These are phyloP conservation scores for Triticum monococcum DNA, from an alignment of 176 grass and related monocot species.

Conservation along the genomic window DNA sequence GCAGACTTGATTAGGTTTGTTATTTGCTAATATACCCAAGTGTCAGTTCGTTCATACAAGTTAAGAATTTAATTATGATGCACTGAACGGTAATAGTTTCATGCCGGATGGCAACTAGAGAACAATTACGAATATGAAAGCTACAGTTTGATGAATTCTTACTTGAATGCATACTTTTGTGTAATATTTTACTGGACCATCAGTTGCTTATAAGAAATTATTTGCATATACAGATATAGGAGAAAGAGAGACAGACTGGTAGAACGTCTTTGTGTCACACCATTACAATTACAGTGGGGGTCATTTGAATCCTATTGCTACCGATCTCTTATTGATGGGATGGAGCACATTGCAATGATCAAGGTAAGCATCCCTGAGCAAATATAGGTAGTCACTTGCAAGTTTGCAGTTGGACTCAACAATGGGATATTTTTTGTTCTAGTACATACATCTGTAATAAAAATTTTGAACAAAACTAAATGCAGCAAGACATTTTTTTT, in stretches of 20 bases:
- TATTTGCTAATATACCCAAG: slow-evolving; percentile 22
- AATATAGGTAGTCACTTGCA: slow-evolving; percentile 1
- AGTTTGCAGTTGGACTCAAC: neutral
- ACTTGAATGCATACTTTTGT: slow-evolving; percentile 12
- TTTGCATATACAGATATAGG: slow-evolving; percentile 67
- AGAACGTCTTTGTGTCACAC: slow-evolving; percentile 77
- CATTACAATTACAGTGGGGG: slow-evolving; percentile 77
- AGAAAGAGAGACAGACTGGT: slow-evolving; percentile 97
- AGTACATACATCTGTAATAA: neutral
- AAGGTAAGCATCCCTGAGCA: slow-evolving; percentile 55
- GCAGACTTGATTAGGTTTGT: slow-evolving; percentile 83
- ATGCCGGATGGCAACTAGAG: neutral
- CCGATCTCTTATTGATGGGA: slow-evolving; percentile 85
- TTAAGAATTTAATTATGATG: slow-evolving; percentile 5
- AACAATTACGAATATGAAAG: neutral
- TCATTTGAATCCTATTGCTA: slow-evolving; percentile 74
- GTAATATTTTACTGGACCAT: neutral
- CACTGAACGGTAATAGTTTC: neutral
- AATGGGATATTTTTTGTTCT: neutral
- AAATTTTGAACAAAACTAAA: slow-evolving; percentile 7
- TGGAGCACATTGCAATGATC: slow-evolving; percentile 99
- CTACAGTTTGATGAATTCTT: slow-evolving; percentile 21
- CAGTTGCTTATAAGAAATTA: neutral
- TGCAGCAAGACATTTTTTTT: neutral
- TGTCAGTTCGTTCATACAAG: neutral